Evolutionary conservation across 2,329 filamentous ascomycete species (phyloP), one percentile per base, ranked within the genome.

Genomic region (Talaromyces amestolkiae): DNA sequence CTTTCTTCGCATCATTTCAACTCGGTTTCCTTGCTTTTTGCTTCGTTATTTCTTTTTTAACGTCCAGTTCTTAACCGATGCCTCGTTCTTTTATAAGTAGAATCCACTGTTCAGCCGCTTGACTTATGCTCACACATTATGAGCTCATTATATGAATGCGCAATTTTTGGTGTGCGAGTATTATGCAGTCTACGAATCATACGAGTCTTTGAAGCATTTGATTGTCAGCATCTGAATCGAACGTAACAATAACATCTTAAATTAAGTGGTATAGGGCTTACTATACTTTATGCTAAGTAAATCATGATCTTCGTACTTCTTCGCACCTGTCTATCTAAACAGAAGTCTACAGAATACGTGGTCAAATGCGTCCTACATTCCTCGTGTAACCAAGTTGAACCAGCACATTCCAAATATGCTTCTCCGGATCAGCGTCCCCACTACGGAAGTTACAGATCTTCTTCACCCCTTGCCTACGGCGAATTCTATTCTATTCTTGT

Each of bases 381-480:
- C 19, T 37, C 31, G 53, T 56, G 53, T 33, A 22, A 56, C 51
- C 51, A 56, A 37, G n/a, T 22, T 58, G 39, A 58, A 43, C 3
- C 35, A 58, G 27, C 37, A 39, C 47, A 35, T 56, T 63, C 51
- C 41, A 37, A 35, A 24, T 27, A 43, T 47, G n/a, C 53, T 63
- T 58, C 61, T 63, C 61, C 60, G 24, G 60, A 62, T 63, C 61
- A 58, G 53, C 49, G 51, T 58, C 61, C 51, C 61, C 61, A 63
- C 61, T 41, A 54, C 9, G 35, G 60, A 41, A 53, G n/a, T 63
- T n/a, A 51, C 13, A 39, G 45, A 49, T 56, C 53, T n/a, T 35
- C n/a, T 37, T 49, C 49, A 35, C 6, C 45, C 47, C 35, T n/a
- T 45, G 39, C 31, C 24, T 45, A 39, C 61, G 35, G 39, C 51